phyloP scores from a whole-genome alignment of 495 filamentous ascomycete genomes.

The Penicillium malachiteum region DNA sequence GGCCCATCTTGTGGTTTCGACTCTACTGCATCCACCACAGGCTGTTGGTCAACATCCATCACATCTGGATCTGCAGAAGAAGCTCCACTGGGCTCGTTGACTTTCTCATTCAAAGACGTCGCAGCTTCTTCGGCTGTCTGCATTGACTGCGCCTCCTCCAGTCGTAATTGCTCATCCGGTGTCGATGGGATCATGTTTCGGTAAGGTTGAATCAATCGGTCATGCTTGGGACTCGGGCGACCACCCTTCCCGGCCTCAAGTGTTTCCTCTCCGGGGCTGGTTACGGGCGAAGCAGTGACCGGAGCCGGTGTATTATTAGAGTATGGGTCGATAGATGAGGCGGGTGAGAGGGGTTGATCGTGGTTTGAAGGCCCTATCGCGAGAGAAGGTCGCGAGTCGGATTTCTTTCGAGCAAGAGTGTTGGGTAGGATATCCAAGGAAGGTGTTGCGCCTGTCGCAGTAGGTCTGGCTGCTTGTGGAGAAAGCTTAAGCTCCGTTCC shows the following conservation, averaged over 20 bases:
- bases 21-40: constrained; percentile 9
- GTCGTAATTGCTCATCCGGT: constrained; percentile 48
- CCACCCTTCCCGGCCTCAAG: constrained; percentile 25
- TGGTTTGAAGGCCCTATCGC: constrained; percentile 26
- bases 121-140: constrained; percentile 21
- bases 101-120: constrained; percentile 21
- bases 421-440: constrained; percentile 18
- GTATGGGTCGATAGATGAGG: constrained; percentile 43
- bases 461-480: constrained; percentile 16
- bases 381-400: constrained; percentile 33
- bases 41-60: constrained; percentile 24
- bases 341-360: constrained; percentile 46
- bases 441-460: constrained; percentile 14
- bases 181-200: constrained; percentile 39
- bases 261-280: constrained; percentile 42
- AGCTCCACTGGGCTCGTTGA: constrained; percentile 26
- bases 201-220: constrained; percentile 18
- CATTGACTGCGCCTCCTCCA: constrained; percentile 50
- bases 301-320: constrained; percentile 44
- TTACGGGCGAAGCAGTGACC: constrained; percentile 39
- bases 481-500: constrained; percentile 13
- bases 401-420: constrained; percentile 25
- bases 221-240: constrained; percentile 24
- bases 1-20: constrained; percentile 12
- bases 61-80: constrained; percentile 17